Conservation (phyloP, 2,329 filamentous ascomycete species). For the Botrytis fabae region DNA sequence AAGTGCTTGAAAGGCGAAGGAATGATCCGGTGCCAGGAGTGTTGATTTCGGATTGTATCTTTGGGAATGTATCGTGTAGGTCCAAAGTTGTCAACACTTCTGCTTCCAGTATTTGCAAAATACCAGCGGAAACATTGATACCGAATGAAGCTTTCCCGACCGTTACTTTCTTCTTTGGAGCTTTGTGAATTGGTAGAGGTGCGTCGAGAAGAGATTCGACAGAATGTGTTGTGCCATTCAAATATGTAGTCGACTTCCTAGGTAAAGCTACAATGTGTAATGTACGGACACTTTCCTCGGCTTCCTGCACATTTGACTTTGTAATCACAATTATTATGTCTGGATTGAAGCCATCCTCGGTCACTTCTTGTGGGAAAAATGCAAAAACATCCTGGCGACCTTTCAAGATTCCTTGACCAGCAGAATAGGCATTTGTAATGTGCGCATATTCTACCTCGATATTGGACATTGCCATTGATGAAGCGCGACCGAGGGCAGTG, state of each 20-base stretch:
- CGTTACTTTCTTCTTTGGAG: conserved; percentile 15
- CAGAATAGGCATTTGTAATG: conserved; percentile 39
- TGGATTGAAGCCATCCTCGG: conserved; percentile 48
- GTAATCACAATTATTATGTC: conserved; percentile 54
- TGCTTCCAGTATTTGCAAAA: conserved; percentile 59
- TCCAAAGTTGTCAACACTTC: conserved; percentile 62
- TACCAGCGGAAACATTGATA: conserved; percentile 63
- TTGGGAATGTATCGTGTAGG: conserved; percentile 62
- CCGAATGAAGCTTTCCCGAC: conserved; percentile 45
- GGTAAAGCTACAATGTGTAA: conserved; percentile 40
- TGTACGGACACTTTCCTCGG: conserved; percentile 26
- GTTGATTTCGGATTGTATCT: conserved; percentile 55
- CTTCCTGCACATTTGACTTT: conserved; percentile 28
- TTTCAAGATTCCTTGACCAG: conserved; percentile 46
- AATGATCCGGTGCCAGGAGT: conserved; percentile 60
- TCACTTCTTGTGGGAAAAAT: conserved; percentile 51
- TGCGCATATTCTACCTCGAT: conserved; percentile 39
- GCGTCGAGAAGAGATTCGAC: conserved; percentile 38
- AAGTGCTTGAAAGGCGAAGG: conserved; percentile 64
- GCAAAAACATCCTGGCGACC: conserved; percentile 54
- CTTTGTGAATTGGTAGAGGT: conserved; percentile 28
- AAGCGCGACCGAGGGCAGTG: conserved; percentile 38
- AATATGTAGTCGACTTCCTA: conserved; percentile 29
- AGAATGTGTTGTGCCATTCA: conserved; percentile 32
- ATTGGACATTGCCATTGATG: conserved; percentile 41